Percentiles rank a stretch among this genome's conserved stretches.
Evolutionary conservation across 2,329 filamentous ascomycete genomes (phyloP).

Genomic region (Coniochaeta sp.): DNA sequence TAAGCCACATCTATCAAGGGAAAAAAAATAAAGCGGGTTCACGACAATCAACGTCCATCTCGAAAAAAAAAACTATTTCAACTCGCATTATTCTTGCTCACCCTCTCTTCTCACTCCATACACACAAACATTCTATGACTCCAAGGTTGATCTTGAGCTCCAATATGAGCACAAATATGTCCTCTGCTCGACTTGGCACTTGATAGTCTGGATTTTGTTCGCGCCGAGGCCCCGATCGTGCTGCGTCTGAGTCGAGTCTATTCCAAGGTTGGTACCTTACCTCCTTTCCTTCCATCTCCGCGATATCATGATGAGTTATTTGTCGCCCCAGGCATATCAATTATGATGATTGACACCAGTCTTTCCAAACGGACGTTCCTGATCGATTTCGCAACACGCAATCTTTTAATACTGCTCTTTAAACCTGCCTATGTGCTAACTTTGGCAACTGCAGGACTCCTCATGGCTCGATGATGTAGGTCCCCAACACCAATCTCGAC

Average conservation of each 20-base stretch:
- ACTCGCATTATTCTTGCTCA: background rate
- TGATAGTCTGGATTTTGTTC: background rate
- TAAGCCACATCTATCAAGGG: background rate
- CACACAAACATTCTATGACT: background rate
- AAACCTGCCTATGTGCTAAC: constrained; percentile 13
- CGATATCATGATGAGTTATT: constrained; percentile 39
- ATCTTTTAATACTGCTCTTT: background rate
- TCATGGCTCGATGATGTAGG: background rate
- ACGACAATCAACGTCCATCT: background rate
- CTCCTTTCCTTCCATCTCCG: background rate
- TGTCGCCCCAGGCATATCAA: constrained; percentile 49
- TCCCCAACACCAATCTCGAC: background rate
- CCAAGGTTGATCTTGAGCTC: background rate
- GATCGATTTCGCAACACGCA: constrained; percentile 13
- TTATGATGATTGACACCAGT: constrained; percentile 44
- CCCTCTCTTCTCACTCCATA: background rate
- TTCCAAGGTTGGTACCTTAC: background rate
- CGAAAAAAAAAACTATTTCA: constrained; percentile 3
- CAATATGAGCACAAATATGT: background rate
- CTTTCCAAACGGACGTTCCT: constrained; percentile 38
- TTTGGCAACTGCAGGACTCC: constrained; percentile 46
- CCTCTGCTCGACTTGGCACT: background rate
- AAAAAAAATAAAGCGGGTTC: background rate
- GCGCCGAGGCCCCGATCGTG: background rate
- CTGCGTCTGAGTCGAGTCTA: background rate